Evolutionary conservation across 1,139 yeast species (phyloP), one percentile per base, ranked within the genome.

Genomic region (Pichia sp.): DNA sequence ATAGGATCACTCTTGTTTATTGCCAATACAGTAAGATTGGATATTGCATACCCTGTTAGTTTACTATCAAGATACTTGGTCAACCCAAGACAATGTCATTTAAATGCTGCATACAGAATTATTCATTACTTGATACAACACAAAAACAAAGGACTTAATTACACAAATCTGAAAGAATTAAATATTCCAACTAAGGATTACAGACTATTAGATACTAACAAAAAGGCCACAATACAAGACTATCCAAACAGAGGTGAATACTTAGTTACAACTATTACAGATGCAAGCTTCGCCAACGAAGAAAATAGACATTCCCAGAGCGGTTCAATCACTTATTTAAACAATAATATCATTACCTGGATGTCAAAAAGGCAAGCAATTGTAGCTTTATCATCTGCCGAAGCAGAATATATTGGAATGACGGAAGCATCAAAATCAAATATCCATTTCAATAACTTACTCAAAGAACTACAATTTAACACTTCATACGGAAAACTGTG

Each of bases 221-320:
- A 38, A 27, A 28, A 42, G 8, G 39, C 29, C 11, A 38, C 27
- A 5, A 38, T 42, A 4, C 31, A 37, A 4, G 41, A 38, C 7
- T 42, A 38, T 42, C 39, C 39, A 9, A 32, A 29, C 5, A 6
- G 16, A 31, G 44, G 39, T 11, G 36, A 38, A 29, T 38, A 34
- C 10, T 5, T 39, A 16, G n/a, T 40, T 4, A 6, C 37, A 8
- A 40, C 40, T 5, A 33, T 39, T 23, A 32, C 38, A 31, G 45
- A 39, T 33, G 40, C 45, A 9, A 40, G 42, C 28, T 43, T 33
- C 28, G 43, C 42, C n/a, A 37, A 37, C 16, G 43, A 43, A 27
- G 29, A 26, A 23, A 32, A 36, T 16, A 43, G 45, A 28, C 23
- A 40, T 3, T 43, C 45, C 2, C 42, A 37, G 28, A n/a, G 31